phyloP scores from a whole-genome alignment of 108 stramenopile genomes.

The Pseudonitzschia multistriata region DNA sequence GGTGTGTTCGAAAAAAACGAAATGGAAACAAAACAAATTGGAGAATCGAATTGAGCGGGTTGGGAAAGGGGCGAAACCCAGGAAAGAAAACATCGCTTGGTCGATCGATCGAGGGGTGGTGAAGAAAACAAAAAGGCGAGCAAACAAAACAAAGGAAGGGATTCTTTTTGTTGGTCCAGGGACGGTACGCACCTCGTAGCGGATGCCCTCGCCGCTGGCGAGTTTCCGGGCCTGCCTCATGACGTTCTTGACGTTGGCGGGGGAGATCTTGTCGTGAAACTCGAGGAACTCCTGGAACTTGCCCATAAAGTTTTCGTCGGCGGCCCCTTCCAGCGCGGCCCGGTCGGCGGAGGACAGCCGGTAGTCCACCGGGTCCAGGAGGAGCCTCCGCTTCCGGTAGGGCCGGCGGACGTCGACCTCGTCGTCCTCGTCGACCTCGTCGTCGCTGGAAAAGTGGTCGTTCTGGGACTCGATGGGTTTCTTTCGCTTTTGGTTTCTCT shows the following conservation, averaged over 20 bases:
- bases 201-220: conserved; percentile 57
- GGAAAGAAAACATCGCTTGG: too few species aligned
- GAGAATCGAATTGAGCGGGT: not conserved
- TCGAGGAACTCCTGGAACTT: conserved; percentile 36
- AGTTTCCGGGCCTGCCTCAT: conserved; percentile 62
- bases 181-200: conserved; percentile 41
- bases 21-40: not conserved
- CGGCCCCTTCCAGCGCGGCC: not conserved
- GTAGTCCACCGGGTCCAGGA: not conserved
- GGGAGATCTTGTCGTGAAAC: conserved; percentile 35
- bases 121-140: too few species aligned
- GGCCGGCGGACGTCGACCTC: not conserved
- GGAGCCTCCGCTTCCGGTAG: not conserved
- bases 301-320: conserved; percentile 14
- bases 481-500: not conserved
- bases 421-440: not conserved
- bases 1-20: not conserved
- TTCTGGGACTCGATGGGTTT: not conserved
- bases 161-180: too few species aligned
- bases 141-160: not conserved
- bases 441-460: not conserved
- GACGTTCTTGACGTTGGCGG: conserved; percentile 53
- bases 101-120: too few species aligned
- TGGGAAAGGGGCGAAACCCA: not conserved
- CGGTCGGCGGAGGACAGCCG: conserved; percentile 1